Evolutionary conservation across 192 early-diverging fungal species (phyloP).

Genomic region (Allomyces macrogynus): DNA sequence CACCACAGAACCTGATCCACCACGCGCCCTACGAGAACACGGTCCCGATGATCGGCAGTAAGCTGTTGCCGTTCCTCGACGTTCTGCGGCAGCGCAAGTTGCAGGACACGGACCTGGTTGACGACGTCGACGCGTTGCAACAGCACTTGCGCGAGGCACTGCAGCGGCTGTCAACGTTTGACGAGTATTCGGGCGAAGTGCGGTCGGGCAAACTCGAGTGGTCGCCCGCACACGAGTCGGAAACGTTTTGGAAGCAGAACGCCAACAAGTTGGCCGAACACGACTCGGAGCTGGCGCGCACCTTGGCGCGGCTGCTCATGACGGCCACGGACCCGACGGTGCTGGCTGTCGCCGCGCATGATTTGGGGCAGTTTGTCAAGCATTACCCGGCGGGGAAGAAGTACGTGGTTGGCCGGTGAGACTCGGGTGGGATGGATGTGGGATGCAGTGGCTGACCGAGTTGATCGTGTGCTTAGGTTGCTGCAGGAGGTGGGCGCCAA

Average conservation of each 20-base stretch:
- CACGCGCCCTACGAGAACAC: constrained; percentile 61
- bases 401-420: constrained; percentile 6
- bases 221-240: constrained; percentile 81
- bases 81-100: constrained; percentile 42
- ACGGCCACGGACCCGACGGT: constrained; percentile 40
- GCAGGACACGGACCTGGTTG: constrained; percentile 74
- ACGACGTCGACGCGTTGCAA: constrained; percentile 55
- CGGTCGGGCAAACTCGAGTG: constrained; percentile 70
- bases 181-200: constrained; percentile 84
- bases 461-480: constrained; percentile 18
- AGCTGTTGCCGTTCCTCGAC: constrained; percentile 14
- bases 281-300: constrained; percentile 47
- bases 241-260: constrained; percentile 91
- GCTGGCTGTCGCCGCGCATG: constrained; percentile 74
- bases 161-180: constrained; percentile 77
- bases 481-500: constrained; percentile 83
- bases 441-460: background rate
- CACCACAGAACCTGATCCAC: constrained; percentile 47
- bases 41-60: constrained; percentile 70
- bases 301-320: constrained; percentile 40
- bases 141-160: constrained; percentile 56
- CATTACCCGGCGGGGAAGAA: constrained; percentile 69
- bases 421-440: background rate
- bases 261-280: constrained; percentile 58
- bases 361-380: constrained; percentile 90